Percentiles rank a stretch among this genome's conserved stretches.
Conservation (phyloP, 2,329 filamentous ascomycete genomes). For the Pseudocercospora ulei region DNA sequence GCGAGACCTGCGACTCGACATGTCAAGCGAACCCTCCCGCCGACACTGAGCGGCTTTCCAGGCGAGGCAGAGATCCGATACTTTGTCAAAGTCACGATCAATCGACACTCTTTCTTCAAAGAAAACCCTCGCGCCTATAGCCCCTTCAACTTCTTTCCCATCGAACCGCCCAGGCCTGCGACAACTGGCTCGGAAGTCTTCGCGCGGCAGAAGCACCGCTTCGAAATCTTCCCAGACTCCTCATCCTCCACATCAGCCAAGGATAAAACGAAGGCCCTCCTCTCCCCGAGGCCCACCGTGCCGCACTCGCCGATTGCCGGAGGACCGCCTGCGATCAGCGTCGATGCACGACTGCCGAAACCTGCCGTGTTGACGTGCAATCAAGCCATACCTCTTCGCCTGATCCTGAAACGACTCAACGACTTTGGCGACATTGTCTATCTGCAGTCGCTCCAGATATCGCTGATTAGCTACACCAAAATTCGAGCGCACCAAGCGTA, state of each 20-base stretch:
- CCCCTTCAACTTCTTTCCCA: conserved; percentile 79
- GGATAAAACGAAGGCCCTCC: conserved; percentile 51
- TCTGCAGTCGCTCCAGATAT: conserved; percentile 69
- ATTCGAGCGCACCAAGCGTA: conserved; percentile 67
- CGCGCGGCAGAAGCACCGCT: conserved; percentile 61
- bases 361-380: conserved; percentile 86
- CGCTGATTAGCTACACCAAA: conserved; percentile 68
- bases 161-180: conserved; percentile 70
- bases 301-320: conserved; percentile 23
- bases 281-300: conserved; percentile 38
- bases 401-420: conserved; percentile 68
- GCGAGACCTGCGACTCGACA: conserved; percentile 49
- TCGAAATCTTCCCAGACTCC: conserved; percentile 34
- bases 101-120: conserved; percentile 77
- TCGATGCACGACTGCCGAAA: conserved; percentile 78
- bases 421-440: conserved; percentile 60
- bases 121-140: conserved; percentile 63
- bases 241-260: conserved; percentile 27
- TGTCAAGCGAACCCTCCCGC: conserved; percentile 76
- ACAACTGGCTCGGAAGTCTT: conserved; percentile 67
- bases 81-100: conserved; percentile 90
- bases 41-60: conserved; percentile 77
- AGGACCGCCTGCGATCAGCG: conserved; percentile 51
- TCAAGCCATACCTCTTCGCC: conserved; percentile 66
- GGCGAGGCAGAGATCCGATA: conserved; percentile 85